Evolutionary conservation across 371 early-diverging fungal species (phyloP).

Genomic region (Umbelopsis sp.): DNA sequence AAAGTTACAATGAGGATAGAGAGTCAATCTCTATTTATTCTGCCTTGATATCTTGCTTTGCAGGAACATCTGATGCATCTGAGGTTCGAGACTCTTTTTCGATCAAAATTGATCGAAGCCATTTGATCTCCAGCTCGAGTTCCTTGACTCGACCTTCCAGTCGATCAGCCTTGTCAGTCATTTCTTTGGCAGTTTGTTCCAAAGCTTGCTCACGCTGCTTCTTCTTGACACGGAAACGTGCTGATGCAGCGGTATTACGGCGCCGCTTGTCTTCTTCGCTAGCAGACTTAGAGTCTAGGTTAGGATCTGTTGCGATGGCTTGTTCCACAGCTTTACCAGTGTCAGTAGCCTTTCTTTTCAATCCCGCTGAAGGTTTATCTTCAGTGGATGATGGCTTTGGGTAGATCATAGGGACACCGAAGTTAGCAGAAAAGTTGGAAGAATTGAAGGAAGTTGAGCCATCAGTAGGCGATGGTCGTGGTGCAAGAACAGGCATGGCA

Average conservation of each 20-base stretch:
- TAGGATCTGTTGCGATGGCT: not conserved
- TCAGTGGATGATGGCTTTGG: not conserved
- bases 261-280: constrained; percentile 87
- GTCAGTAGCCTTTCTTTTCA: constrained; percentile 10
- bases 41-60: constrained; percentile 1
- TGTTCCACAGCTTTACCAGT: not conserved
- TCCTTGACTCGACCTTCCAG: constrained; percentile 79
- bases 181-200: constrained; percentile 81
- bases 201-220: constrained; percentile 85
- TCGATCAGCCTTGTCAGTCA: constrained; percentile 73
- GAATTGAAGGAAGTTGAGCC: not conserved
- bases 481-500: constrained; percentile 9
- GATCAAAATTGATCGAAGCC: constrained; percentile 85
- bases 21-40: constrained; percentile 11
- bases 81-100: constrained; percentile 62
- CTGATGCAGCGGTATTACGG: constrained; percentile 94
- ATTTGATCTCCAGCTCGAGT: constrained; percentile 90
- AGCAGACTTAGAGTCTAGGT: constrained; percentile 17
- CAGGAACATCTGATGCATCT: constrained; percentile 1
- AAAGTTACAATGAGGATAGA: not conserved
- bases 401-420: constrained; percentile 5
- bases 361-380: not conserved
- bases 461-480: constrained; percentile 1
- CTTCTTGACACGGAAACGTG: constrained; percentile 94
- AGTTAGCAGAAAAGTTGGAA: not conserved